phyloP scores from a whole-genome alignment of 805 yeast genomes.

The Saccharomyces kudriavzevii region DNA sequence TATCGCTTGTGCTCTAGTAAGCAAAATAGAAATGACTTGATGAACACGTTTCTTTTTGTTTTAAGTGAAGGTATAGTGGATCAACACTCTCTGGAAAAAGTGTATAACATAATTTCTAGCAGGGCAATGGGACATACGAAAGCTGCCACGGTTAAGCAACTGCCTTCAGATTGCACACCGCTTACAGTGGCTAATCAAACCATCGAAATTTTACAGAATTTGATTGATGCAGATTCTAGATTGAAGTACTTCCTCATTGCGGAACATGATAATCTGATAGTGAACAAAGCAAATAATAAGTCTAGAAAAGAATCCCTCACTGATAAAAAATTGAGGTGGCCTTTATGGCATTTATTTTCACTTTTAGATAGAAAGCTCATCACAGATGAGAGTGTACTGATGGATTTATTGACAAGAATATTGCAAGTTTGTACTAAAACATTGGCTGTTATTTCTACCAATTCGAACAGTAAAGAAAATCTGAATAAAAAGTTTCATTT shows the following conservation, averaged over 20 bases:
- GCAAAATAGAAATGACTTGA: constrained; percentile 68
- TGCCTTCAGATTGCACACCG: constrained; percentile 61
- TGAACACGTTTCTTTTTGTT: constrained; percentile 58
- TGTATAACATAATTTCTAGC: constrained; percentile 48
- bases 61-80: constrained; percentile 68
- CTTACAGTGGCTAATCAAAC: constrained; percentile 67
- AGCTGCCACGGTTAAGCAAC: constrained; percentile 11
- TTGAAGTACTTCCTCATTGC: constrained; percentile 67
- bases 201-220: constrained; percentile 62
- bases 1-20: constrained; percentile 64
- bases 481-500: constrained; percentile 33
- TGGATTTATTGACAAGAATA: constrained; percentile 70
- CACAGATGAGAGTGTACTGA: constrained; percentile 60
- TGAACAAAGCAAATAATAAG: constrained; percentile 31
- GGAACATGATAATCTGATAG: constrained; percentile 54
- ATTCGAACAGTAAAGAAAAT: constrained; percentile 27
- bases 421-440: constrained; percentile 74
- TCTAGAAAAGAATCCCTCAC: constrained; percentile 25
- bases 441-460: constrained; percentile 44
- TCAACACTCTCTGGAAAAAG: constrained; percentile 51
- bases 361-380: constrained; percentile 58
- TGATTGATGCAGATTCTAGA: constrained; percentile 59
- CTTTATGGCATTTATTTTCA: constrained; percentile 60
- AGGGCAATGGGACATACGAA: constrained; percentile 34
- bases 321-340: constrained; percentile 44